These are phyloP conservation scores for Eleusine indica DNA, from an alignment of 176 grass and related monocot genomes.

Conservation along the genomic window DNA sequence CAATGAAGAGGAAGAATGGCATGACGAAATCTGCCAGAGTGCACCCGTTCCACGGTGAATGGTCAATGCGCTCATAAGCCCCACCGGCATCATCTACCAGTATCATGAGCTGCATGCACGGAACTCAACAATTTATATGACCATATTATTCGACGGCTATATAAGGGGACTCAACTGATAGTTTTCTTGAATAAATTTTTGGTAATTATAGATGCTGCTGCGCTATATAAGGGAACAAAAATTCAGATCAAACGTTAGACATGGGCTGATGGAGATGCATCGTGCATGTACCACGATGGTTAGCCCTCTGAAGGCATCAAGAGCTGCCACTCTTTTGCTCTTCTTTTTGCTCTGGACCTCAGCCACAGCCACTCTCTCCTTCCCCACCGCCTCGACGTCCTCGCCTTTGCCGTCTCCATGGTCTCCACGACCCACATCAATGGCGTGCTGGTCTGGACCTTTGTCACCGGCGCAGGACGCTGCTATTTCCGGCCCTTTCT, in stretches of 20 bases:
- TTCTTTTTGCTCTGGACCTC: conserved; percentile 36
- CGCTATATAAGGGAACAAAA: not conserved
- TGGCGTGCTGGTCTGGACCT: conserved; percentile 36
- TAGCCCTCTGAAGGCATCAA: conserved; percentile 91
- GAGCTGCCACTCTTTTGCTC: conserved; percentile 64
- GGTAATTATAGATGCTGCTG: not conserved
- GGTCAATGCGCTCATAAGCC: conserved; percentile 73
- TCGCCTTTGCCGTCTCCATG: not conserved
- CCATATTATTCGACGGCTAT: not conserved
- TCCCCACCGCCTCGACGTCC: not conserved
- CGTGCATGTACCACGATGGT: conserved; percentile 69
- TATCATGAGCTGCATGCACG: conserved; percentile 75
- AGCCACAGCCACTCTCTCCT: conserved; percentile 25
- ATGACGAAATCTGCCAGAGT: conserved; percentile 92
- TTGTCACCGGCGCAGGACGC: conserved; percentile 15
- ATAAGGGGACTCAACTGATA: not conserved
- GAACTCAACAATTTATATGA: conserved; percentile 5
- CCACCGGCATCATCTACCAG: conserved; percentile 84
- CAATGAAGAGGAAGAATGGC: conserved; percentile 98
- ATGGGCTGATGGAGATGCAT: not conserved
- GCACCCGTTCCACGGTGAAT: conserved; percentile 87
- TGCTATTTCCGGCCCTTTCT: conserved; percentile 46
- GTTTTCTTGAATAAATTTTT: not conserved
- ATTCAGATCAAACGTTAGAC: not conserved
- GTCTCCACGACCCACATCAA: conserved; percentile 33